Conservation (phyloP, 768 basidiomycete species). For the Piloderma croceum region DNA sequence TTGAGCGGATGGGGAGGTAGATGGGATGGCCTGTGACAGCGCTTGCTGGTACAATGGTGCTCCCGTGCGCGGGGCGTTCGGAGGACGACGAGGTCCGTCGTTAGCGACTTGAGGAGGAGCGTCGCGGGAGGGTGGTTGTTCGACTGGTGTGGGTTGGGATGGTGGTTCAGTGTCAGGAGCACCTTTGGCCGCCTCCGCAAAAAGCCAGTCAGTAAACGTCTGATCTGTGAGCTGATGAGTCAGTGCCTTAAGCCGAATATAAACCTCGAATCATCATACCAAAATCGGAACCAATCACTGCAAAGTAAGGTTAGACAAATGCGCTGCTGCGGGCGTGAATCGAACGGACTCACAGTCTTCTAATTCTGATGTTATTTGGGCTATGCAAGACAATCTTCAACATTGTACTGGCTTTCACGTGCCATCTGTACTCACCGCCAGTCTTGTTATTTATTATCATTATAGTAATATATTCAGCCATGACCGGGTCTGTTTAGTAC, state of each 20-base stretch:
- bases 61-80: slow-evolving; percentile 46
- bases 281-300: slow-evolving; percentile 77
- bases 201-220: slow-evolving; percentile 87
- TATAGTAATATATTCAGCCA: slow-evolving; percentile 93
- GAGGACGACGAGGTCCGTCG: slow-evolving; percentile 40
- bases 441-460: slow-evolving; percentile 95
- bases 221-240: slow-evolving; percentile 46
- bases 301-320: slow-evolving; percentile 3
- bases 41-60: slow-evolving; percentile 78
- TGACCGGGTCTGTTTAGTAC: slow-evolving; percentile 61
- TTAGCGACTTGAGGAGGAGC: slow-evolving; percentile 26
- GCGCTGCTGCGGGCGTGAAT: neutral
- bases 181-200: slow-evolving; percentile 71
- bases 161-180: slow-evolving; percentile 46
- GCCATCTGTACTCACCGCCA: slow-evolving; percentile 43
- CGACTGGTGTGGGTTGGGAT: slow-evolving; percentile 28
- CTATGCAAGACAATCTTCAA: slow-evolving; percentile 32
- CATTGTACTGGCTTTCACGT: neutral
- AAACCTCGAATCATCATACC: slow-evolving; percentile 35
- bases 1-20: slow-evolving; percentile 43
- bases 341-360: slow-evolving; percentile 58
- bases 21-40: slow-evolving; percentile 56
- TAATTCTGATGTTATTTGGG: slow-evolving; percentile 82
- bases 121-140: slow-evolving; percentile 25
- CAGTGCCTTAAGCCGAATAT: neutral